Base-by-base conservation (phyloP, 2,329 filamentous ascomycete species). In the Metarhizium brunneum region DNA sequence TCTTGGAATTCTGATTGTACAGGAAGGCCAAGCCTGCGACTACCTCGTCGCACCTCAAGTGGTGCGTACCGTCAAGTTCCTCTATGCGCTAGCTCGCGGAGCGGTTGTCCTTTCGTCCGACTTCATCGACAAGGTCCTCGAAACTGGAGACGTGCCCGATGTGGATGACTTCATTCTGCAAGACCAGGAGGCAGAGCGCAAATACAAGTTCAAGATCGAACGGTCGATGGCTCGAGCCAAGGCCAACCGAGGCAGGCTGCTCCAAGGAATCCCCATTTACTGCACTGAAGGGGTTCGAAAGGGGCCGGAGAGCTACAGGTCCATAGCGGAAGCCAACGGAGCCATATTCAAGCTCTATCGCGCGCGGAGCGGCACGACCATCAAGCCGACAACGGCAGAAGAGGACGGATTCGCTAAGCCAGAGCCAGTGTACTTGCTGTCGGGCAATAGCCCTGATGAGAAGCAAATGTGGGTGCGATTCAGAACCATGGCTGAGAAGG, bases 21-120 rank as follows among this genome's bases (percentile, higher is more conserved):
- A 86, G 62, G 88, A 96, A 65, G 84, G 84, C 30, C 81, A 82
- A 50, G 80, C 83, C 48, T 94, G 90, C 67, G 89, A 92, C 63
- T 89, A 95, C 67, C 81, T 99, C 11, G 91, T 90, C 38, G 92
- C 92, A 3, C 94, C 92, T 1, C 82, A 84, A 47, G 84, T 97
- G 58, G 83, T 96, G 38, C 87, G 94, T 42, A 99, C 94, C 0
- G 85, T 90, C 68, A 99, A 99, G 67, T 99, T 99, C 67, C 85
- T 97, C 52, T 87, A 86, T 58, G 90, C 91, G 13, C 75, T 99
- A 32, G 91, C 94, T 18, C 85, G 84, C 57, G 91, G 88, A 0
- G 90, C 91, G 0, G 79, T 82, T 1, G 82, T 97, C 47, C 80
- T 97, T 54, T 85, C 84, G 49, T 87, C 86, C 0, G 79, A 82